These are phyloP conservation scores for Metschnikowia colocasiae DNA, from an alignment of 805 yeast genomes.

Conservation along the genomic window DNA sequence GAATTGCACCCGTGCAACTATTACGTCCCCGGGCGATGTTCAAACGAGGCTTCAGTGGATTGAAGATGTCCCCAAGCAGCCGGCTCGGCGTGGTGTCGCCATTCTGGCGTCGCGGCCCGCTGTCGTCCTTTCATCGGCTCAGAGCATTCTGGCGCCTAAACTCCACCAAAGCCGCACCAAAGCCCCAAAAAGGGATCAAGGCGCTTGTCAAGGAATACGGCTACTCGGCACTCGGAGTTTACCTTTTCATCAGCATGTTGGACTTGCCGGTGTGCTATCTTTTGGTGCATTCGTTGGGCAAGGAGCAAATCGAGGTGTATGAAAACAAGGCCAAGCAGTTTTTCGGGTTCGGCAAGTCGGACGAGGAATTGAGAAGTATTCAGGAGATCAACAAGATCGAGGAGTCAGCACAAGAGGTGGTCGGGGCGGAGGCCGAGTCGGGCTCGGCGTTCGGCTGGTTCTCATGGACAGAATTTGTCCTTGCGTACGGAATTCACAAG, in stretches of 20 bases:
- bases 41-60: background rate
- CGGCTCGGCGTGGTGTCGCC: background rate
- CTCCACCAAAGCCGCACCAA: constrained; percentile 6
- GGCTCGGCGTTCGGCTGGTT: constrained; percentile 29
- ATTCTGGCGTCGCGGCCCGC: background rate
- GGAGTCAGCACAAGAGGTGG: constrained; percentile 23
- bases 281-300: constrained; percentile 83
- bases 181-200: constrained; percentile 48
- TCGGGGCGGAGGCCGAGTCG: constrained; percentile 18
- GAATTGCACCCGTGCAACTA: constrained; percentile 6
- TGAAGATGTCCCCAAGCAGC: background rate
- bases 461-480: constrained; percentile 76
- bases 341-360: constrained; percentile 59
- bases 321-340: constrained; percentile 57
- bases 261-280: constrained; percentile 84
- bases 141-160: constrained; percentile 2
- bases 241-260: constrained; percentile 63
- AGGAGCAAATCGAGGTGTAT: constrained; percentile 67
- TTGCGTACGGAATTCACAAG: constrained; percentile 94
- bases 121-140: background rate
- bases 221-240: constrained; percentile 84
- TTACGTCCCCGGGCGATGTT: background rate
- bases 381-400: constrained; percentile 35
- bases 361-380: constrained; percentile 36
- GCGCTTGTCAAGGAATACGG: constrained; percentile 83